Conservation (phyloP, 2,329 filamentous ascomycete genomes). For the Lasiodiplodia sp. region DNA sequence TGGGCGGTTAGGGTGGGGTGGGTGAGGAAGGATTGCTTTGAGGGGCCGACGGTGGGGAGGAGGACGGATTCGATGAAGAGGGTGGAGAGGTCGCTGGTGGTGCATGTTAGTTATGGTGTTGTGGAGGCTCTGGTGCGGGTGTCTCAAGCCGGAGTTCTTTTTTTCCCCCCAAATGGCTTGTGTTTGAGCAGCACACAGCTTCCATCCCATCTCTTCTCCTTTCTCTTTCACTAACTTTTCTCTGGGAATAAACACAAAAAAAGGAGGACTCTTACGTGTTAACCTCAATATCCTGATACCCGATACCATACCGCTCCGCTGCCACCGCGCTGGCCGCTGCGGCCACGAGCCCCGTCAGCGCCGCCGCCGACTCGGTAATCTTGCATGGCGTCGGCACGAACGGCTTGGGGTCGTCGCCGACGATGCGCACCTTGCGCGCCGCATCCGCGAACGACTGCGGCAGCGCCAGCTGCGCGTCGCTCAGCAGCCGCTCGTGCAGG, state of each 20-base stretch:
- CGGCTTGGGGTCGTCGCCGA: conserved; percentile 23
- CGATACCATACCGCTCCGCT: conserved; percentile 45
- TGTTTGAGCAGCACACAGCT: too few relatives aligned
- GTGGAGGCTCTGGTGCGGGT: too few relatives aligned
- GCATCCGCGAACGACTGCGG: conserved; percentile 3
- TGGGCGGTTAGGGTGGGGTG: conserved; percentile 32
- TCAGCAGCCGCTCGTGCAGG: conserved; percentile 15
- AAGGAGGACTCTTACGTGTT: too few relatives aligned
- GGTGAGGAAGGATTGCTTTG: conserved; percentile 33
- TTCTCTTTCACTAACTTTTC: too few relatives aligned
- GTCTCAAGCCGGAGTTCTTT: too few relatives aligned
- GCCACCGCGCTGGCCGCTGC: conserved; percentile 28
- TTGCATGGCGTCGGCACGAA: conserved; percentile 29
- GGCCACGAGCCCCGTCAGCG: conserved; percentile 22
- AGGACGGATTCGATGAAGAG: conserved; percentile 54
- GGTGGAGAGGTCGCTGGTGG: conserved; percentile 52
- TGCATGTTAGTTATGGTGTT: too few relatives aligned
- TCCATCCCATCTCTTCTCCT: too few relatives aligned
- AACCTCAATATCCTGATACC: conserved; percentile 52
- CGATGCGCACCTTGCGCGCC: conserved; percentile 20
- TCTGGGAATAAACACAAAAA: too few relatives aligned
- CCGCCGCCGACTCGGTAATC: conserved; percentile 28
- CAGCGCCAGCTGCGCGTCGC: not conserved
- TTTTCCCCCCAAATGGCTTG: too few relatives aligned
- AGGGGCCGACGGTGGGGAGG: conserved; percentile 40